A percentile compares a stretch with the other conserved stretches of the same genome.
These are phyloP conservation scores for Murraya koenigii DNA, from an alignment of 345 rosid species.

Conservation along the genomic window DNA sequence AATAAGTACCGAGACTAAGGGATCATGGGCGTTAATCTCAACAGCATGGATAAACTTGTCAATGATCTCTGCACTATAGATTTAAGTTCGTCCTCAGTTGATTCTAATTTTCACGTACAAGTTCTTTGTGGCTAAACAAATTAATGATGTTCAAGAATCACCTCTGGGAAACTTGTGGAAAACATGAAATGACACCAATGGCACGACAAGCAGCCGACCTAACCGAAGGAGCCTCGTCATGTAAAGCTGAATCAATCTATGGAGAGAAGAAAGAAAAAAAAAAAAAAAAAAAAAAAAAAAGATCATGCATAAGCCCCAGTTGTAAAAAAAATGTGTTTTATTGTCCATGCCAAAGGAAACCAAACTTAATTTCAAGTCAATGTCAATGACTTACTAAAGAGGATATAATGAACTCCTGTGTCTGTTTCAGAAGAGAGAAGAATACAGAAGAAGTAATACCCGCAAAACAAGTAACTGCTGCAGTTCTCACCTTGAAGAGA, in stretches of 20 bases:
- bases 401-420: constrained; percentile 61
- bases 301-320: constrained; percentile 15
- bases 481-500: constrained; percentile 71
- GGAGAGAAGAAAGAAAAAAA: not conserved
- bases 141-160: constrained; percentile 27
- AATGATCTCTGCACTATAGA: constrained; percentile 73
- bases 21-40: constrained; percentile 66
- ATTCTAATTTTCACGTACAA: constrained; percentile 19
- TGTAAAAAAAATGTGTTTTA: constrained; percentile 1
- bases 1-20: constrained; percentile 63
- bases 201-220: constrained; percentile 97
- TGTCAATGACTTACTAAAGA: constrained; percentile 53
- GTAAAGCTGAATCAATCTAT: constrained; percentile 62
- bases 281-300: constrained; percentile 10
- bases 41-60: constrained; percentile 69
- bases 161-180: constrained; percentile 68
- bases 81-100: constrained; percentile 36
- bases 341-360: constrained; percentile 1
- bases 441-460: constrained; percentile 84
- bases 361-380: constrained; percentile 7
- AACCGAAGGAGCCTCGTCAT: constrained; percentile 74
- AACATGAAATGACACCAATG: constrained; percentile 85
- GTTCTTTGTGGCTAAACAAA: not conserved
- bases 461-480: constrained; percentile 86
- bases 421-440: constrained; percentile 49